These are phyloP conservation scores for Candida alai DNA, from an alignment of 805 yeast species.

Conservation along the genomic window DNA sequence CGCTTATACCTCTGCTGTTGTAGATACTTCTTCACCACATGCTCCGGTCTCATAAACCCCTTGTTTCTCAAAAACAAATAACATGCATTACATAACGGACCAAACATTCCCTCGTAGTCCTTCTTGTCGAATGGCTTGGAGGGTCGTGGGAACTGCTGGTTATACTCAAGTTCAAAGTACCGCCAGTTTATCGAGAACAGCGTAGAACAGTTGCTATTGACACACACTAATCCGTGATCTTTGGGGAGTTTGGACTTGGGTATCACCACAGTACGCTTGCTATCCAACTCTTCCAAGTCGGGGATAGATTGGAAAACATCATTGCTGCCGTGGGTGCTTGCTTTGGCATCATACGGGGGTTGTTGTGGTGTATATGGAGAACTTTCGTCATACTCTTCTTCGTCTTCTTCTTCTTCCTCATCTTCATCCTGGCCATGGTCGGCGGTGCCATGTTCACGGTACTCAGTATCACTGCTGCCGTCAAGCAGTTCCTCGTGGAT, in stretches of 20 bases:
- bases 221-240: slow-evolving; percentile 38
- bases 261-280: slow-evolving; percentile 40
- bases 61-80: slow-evolving; percentile 39
- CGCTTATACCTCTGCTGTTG: slow-evolving; percentile 42
- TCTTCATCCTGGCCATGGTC: slow-evolving; percentile 23
- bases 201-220: slow-evolving; percentile 39
- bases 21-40: slow-evolving; percentile 41
- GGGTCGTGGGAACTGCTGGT: no score
- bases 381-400: slow-evolving; percentile 20
- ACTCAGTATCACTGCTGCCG: slow-evolving; percentile 34
- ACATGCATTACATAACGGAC: slow-evolving; percentile 46
- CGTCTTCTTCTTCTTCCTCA: slow-evolving; percentile 22
- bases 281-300: slow-evolving; percentile 42
- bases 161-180: slow-evolving; percentile 35
- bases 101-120: slow-evolving; percentile 44
- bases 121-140: slow-evolving; percentile 37
- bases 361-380: slow-evolving; percentile 42
- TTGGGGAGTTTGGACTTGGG: slow-evolving; percentile 34
- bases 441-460: slow-evolving; percentile 14
- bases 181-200: slow-evolving; percentile 40
- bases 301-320: slow-evolving; percentile 34
- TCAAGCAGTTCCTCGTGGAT: slow-evolving; percentile 39
- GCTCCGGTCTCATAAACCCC: slow-evolving; percentile 45
- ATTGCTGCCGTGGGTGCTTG: slow-evolving; percentile 9
- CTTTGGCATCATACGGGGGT: slow-evolving; percentile 28